Conservation (phyloP, 2,329 filamentous ascomycete genomes). For the Aspergillus tubingensis region DNA sequence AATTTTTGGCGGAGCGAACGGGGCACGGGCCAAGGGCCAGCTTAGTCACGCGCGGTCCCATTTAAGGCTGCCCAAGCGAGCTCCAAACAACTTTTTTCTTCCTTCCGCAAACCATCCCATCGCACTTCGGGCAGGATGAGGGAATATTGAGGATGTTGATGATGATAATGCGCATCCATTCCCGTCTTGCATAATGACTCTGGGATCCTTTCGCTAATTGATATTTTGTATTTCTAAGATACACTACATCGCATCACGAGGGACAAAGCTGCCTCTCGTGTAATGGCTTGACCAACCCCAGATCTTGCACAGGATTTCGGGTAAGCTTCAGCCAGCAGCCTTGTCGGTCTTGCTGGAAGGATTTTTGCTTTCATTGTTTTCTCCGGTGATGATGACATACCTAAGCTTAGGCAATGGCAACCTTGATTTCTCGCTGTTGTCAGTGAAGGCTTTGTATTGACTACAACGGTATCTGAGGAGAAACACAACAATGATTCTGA, state of each 20-base stretch:
- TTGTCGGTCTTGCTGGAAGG: constrained; percentile 12
- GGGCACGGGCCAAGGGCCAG: constrained; percentile 18
- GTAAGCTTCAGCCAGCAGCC: constrained; percentile 24
- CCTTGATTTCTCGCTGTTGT: constrained; percentile 54
- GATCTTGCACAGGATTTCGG: constrained; percentile 24
- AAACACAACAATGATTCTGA: constrained; percentile 22
- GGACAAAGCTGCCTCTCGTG: constrained; percentile 11
- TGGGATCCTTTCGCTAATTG: constrained; percentile 12
- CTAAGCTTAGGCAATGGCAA: constrained; percentile 50
- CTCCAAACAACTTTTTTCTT: constrained; percentile 11
- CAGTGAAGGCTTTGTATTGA: constrained; percentile 64
- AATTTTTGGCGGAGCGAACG: constrained; percentile 17
- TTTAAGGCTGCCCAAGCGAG: constrained; percentile 13
- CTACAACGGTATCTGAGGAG: constrained; percentile 98
- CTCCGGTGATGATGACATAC: constrained; percentile 51
- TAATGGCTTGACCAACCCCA: constrained; percentile 8
- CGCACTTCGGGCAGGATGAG: constrained; percentile 2
- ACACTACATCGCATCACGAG: constrained; percentile 2
- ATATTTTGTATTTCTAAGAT: constrained; percentile 14
- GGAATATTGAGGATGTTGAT: constrained; percentile 19
- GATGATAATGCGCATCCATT: constrained; percentile 11
- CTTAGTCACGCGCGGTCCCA: constrained; percentile 22
- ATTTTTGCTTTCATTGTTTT: constrained; percentile 19
- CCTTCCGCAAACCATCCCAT: constrained; percentile 17
- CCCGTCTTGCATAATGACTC: constrained; percentile 19